Conservation (phyloP, 306 rosid species). For the Crotalaria pallida region DNA sequence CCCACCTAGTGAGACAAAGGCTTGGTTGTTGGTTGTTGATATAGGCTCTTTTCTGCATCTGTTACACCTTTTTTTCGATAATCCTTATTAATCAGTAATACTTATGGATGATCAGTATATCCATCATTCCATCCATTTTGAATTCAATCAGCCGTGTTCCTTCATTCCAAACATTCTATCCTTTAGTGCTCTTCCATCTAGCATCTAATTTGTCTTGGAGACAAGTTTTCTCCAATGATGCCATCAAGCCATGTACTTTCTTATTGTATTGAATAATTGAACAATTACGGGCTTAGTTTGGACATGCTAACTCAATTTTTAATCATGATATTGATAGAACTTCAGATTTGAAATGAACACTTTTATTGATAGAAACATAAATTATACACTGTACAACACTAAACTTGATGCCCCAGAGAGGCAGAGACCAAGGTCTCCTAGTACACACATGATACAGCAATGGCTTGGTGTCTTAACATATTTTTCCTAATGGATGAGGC, state of each 20-base stretch:
- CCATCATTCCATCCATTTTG: neutral
- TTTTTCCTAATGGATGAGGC: no score
- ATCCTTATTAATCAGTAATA: neutral
- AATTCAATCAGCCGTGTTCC: neutral
- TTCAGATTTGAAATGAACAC: no score
- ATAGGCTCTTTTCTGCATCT: neutral
- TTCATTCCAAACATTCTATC: neutral
- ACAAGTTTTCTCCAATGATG: neutral
- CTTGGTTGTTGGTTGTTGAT: no score
- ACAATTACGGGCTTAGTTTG: neutral
- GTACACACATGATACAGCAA: no score
- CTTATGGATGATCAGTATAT: neutral
- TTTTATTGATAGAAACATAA: no score
- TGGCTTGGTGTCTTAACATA: no score
- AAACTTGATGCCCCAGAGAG: no score
- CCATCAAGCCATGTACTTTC: neutral
- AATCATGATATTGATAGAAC: no score
- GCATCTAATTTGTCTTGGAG: neutral
- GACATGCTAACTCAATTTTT: neutral
- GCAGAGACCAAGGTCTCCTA: no score
- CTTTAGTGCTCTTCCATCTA: neutral
- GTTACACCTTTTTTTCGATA: neutral
- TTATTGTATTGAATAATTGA: neutral
- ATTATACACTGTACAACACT: no score
- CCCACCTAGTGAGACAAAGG: no score